Conservation (phyloP, 2,329 filamentous ascomycete genomes). For the Fusarium sp. region DNA sequence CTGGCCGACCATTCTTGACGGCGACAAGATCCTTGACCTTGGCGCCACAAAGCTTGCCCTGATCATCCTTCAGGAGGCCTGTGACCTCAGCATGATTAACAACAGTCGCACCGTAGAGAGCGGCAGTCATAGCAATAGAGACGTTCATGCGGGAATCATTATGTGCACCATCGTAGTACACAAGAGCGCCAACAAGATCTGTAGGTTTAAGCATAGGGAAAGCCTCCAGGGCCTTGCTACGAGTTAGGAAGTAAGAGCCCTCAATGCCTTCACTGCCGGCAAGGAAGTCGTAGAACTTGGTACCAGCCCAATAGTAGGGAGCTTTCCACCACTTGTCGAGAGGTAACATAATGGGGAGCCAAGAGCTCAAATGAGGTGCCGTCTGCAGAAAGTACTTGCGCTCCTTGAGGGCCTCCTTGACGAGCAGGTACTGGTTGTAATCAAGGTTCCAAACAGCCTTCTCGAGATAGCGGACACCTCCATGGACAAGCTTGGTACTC, state of each 20-base stretch:
- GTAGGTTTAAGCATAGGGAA: conserved; percentile 91
- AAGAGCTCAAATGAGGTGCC: conserved; percentile 79
- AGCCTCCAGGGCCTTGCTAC: conserved; percentile 86
- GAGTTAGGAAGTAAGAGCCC: conserved; percentile 89
- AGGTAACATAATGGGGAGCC: conserved; percentile 83
- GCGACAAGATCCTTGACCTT: conserved; percentile 78
- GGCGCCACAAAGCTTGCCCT: conserved; percentile 81
- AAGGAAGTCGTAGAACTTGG: conserved; percentile 87
- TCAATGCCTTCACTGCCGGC: conserved; percentile 91
- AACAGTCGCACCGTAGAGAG: conserved; percentile 87
- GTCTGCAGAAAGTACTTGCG: conserved; percentile 82
- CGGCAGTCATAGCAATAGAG: conserved; percentile 88
- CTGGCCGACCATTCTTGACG: conserved; percentile 71
- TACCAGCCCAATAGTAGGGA: conserved; percentile 83
- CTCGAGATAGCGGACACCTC: conserved; percentile 81
- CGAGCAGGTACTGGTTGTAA: conserved; percentile 79
- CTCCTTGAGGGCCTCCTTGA: conserved; percentile 80
- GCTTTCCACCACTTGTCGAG: conserved; percentile 84
- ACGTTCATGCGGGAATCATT: conserved; percentile 96
- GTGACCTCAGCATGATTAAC: conserved; percentile 89
- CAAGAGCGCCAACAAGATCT: conserved; percentile 83
- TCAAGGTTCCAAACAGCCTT: conserved; percentile 84
- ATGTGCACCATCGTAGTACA: conserved; percentile 93
- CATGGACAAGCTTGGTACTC: conserved; percentile 84
- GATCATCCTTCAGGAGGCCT: conserved; percentile 79